These are phyloP conservation scores for Colletotrichum chlorophyti DNA, from an alignment of 2,329 filamentous ascomycete genomes.

Conservation along the genomic window DNA sequence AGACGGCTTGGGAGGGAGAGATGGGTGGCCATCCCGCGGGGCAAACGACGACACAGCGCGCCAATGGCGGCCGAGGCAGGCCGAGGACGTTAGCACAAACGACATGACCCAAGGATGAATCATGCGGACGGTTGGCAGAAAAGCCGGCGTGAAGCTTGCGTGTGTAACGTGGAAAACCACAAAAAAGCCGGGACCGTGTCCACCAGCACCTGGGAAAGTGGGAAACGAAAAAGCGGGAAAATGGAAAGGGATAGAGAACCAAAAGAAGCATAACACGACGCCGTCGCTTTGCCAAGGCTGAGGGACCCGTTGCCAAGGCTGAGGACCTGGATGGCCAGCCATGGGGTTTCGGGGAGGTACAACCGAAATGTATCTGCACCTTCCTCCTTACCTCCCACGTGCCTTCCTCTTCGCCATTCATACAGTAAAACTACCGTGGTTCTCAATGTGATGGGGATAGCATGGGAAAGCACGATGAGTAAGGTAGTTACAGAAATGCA, in stretches of 20 bases:
- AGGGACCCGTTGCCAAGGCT: conserved; percentile 25
- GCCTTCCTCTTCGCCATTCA: too few species aligned
- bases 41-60: neutral
- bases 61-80: neutral
- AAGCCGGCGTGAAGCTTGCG: too few species aligned
- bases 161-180: conserved; percentile 3
- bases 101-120: neutral
- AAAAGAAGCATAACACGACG: conserved; percentile 23
- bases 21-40: neutral
- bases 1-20: neutral
- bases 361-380: too few species aligned
- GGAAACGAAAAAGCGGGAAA: conserved; percentile 9
- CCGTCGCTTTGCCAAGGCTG: conserved; percentile 24
- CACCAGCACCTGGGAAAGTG: too few species aligned
- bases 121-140: too few species aligned
- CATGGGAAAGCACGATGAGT: too few species aligned
- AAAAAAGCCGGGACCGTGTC: neutral
- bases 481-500: too few species aligned
- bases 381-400: too few species aligned
- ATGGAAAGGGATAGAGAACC: neutral
- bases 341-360: neutral
- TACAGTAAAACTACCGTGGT: too few species aligned
- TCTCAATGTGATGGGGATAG: too few species aligned
- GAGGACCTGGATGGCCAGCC: conserved; percentile 22
- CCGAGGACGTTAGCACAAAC: neutral